Conservation (phyloP, 2,329 filamentous ascomycete genomes). For the Aspergillus pseudoviridinutans region DNA sequence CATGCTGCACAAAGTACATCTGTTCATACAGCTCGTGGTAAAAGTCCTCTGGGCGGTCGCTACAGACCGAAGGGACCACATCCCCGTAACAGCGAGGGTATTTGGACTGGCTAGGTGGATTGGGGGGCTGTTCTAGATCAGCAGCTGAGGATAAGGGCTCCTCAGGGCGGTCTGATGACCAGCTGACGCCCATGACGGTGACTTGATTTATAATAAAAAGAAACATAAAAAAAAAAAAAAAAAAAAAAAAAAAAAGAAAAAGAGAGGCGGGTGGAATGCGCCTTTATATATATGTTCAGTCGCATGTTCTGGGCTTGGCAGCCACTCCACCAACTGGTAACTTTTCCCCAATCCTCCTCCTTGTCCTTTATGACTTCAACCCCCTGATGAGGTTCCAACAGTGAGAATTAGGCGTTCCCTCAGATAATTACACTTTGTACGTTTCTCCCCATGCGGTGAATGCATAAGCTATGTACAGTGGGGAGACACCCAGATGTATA, state of each 20-base stretch:
- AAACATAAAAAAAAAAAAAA: not conserved
- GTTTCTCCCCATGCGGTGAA: not conserved
- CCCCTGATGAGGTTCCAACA: not conserved
- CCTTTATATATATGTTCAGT: not conserved
- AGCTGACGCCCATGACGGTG: not conserved
- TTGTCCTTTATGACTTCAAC: not conserved
- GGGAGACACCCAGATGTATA: not conserved
- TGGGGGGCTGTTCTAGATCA: slow-evolving; percentile 1
- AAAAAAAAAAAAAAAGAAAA: not conserved
- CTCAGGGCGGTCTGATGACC: slow-evolving; percentile 1
- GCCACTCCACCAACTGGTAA: not conserved
- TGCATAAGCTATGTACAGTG: not conserved
- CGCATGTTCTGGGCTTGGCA: not conserved
- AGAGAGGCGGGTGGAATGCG: not conserved
- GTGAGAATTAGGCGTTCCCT: not conserved
- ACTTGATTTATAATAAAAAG: not conserved
- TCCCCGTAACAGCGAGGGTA: slow-evolving; percentile 2
- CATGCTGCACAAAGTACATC: slow-evolving; percentile 4
- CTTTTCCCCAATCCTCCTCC: not conserved
- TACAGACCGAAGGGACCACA: slow-evolving; percentile 2
- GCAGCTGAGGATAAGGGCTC: not conserved
- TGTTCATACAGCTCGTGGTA: slow-evolving; percentile 3
- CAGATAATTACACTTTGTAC: not conserved
- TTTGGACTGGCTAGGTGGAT: slow-evolving; percentile 2
- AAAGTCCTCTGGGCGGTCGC: slow-evolving; percentile 1